A percentile compares a stretch with the other conserved stretches of the same genome.
These are phyloP conservation scores for button mushroom (Agaricus bisporus) DNA, from an alignment of 768 basidiomycete genomes.

Conservation along the genomic window DNA sequence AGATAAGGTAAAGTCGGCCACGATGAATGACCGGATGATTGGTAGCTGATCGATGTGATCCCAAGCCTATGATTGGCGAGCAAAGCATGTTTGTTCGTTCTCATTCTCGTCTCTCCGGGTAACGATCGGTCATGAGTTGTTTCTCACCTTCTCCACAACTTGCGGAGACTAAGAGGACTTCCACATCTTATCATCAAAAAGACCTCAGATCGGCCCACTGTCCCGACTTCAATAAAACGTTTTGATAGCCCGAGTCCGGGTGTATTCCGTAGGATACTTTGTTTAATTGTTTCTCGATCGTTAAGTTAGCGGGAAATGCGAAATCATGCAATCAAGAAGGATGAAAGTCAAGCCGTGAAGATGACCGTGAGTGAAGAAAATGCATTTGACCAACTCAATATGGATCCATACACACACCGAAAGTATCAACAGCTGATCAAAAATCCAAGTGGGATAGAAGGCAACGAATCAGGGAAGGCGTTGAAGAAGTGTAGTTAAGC, in stretches of 20 bases:
- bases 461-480: not conserved
- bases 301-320: not conserved
- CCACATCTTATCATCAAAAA: not conserved
- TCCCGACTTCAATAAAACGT: no score
- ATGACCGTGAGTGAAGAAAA: not conserved
- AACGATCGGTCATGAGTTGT: not conserved
- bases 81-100: no score
- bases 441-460: not conserved
- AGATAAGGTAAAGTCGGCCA: not conserved
- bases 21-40: not conserved
- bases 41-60: not conserved
- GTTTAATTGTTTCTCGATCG: not conserved
- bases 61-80: not conserved
- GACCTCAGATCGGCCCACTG: not conserved
- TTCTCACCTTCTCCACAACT: not conserved
- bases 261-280: no score
- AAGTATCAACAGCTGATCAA: not conserved
- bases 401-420: not conserved
- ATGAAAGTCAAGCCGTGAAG: not conserved
- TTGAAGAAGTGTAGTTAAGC: not conserved
- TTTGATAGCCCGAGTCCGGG: no score
- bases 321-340: not conserved
- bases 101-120: not conserved
- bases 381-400: not conserved
- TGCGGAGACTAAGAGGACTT: not conserved